These are phyloP conservation scores for Heliocybe sulcata DNA, from an alignment of 1,284 basidiomycete genomes.

Conservation along the genomic window DNA sequence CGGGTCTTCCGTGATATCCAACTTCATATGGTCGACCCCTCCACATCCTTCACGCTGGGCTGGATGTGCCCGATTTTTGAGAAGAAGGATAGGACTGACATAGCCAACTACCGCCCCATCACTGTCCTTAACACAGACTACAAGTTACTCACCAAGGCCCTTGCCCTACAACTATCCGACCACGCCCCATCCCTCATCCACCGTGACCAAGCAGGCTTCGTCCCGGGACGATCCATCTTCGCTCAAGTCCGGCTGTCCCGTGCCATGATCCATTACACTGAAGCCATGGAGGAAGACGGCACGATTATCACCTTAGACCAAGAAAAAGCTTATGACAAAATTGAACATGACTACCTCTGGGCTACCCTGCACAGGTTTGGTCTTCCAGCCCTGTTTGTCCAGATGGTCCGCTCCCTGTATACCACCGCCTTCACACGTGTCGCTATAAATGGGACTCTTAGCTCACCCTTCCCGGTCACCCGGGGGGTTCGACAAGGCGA, in stretches of 20 bases:
- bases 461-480: slow-evolving; percentile 11
- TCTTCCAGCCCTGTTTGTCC: slow-evolving; percentile 15
- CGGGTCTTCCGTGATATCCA: slow-evolving; percentile 12
- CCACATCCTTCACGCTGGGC: slow-evolving; percentile 17
- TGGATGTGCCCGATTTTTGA: slow-evolving; percentile 28
- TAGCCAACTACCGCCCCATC: slow-evolving; percentile 25
- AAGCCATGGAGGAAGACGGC: slow-evolving; percentile 15
- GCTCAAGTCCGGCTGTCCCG: slow-evolving; percentile 16
- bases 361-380: slow-evolving; percentile 10
- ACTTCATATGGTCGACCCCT: slow-evolving; percentile 5
- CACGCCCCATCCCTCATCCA: slow-evolving; percentile 13
- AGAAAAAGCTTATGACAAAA: slow-evolving; percentile 25
- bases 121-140: slow-evolving; percentile 25
- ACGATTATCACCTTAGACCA: slow-evolving; percentile 21
- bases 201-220: slow-evolving; percentile 21
- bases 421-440: slow-evolving; percentile 13
- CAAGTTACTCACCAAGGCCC: slow-evolving; percentile 17
- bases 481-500: slow-evolving; percentile 25
- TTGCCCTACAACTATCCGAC: slow-evolving; percentile 11
- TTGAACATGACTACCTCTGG: slow-evolving; percentile 23
- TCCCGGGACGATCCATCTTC: slow-evolving; percentile 15
- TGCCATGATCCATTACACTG: slow-evolving; percentile 15
- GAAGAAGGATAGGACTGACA: slow-evolving; percentile 18
- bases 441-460: slow-evolving; percentile 19
- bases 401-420: slow-evolving; percentile 16